Percentiles rank a stretch among this genome's conserved stretches.
Conservation (phyloP, 2,329 filamentous ascomycete genomes). For the Clonostachys solani region DNA sequence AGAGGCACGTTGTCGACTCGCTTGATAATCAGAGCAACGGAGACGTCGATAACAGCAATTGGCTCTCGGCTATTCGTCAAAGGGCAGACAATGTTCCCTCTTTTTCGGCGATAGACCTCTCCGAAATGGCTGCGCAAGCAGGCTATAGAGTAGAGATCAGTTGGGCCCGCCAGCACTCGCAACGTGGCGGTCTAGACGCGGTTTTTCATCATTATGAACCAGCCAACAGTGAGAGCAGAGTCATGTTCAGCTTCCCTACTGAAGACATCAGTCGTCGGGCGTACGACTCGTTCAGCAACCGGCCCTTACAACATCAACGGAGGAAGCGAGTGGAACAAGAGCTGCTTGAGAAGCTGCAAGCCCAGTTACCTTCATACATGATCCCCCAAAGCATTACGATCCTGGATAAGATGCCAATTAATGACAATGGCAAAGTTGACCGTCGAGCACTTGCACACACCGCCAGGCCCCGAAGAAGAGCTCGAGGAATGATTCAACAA, state of each 20-base stretch:
- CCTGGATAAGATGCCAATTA: constrained; percentile 10
- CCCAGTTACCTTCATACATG: constrained; percentile 7
- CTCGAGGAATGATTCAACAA: constrained; percentile 26
- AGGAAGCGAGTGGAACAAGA: not conserved
- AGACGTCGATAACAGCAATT: not conserved
- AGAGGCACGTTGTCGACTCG: constrained; percentile 9
- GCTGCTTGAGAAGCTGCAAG: not conserved
- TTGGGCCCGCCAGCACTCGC: constrained; percentile 29
- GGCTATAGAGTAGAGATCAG: constrained; percentile 39
- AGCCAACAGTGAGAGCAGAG: not conserved
- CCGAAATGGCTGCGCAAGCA: constrained; percentile 13
- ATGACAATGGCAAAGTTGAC: constrained; percentile 10
- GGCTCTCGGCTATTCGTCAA: constrained; percentile 1
- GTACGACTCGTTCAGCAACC: not conserved
- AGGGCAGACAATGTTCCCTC: constrained; percentile 1
- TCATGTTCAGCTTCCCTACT: constrained; percentile 14
- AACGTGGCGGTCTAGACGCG: constrained; percentile 8
- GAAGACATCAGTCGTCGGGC: constrained; percentile 5
- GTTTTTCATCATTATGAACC: constrained; percentile 26
- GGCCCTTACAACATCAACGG: constrained; percentile 4
- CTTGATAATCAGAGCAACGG: constrained; percentile 2
- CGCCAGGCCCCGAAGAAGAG: constrained; percentile 5
- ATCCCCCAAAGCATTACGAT: constrained; percentile 6
- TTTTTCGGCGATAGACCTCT: constrained; percentile 9
- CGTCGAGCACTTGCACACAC: not conserved